Base-by-base conservation (phyloP, 1,139 yeast genomes). In the Pichia sp. region DNA sequence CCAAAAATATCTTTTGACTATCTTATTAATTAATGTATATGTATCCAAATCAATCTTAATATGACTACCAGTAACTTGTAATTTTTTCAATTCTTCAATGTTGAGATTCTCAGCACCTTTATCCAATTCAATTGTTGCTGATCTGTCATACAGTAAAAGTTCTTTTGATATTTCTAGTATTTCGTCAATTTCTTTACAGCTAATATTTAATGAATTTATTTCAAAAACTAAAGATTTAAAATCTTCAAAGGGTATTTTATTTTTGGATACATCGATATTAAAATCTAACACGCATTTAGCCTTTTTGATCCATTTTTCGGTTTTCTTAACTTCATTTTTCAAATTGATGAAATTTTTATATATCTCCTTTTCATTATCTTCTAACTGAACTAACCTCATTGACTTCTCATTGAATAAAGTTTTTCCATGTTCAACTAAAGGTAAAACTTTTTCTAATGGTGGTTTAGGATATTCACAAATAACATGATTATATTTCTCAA, bases 181-280 rank as follows among this genome's bases (percentile, higher is more conserved):
- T 53, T 75, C 80, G n/a, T 75, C 81, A 47, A 79, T 69, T 57
- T 83, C 92, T 1, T 78, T 70, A 32, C 79, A 67, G 4, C 70
- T 61, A 47, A 83, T 76, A 25, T 75, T 72, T 43, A 82, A 57
- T 0, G 60, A 55, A 1, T 80, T 75, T 7, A 82, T 74, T 41
- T 68, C 69, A 10, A 66, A 68, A 7, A 82, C 59, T 25, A 84
- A 55, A 3, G 42, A 42, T 42, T 68, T 65, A 31, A 73, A 55
- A 23, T 56, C 54, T 6, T 54, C 48, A 10, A 57, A 41, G 16
- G 40, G 34, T 2, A 43, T 29, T 9, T 31, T 22, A 8, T 22
- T 16, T 4, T 23, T 28, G 50, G 63, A 59, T 37, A 66, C 74
- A 34, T 81, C 61, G 46, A 73, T 79, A 47, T 74, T 74, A 70